Base-by-base conservation (phyloP, 192 early-diverging fungal species). In the Umbelopsis ramanniana region DNA sequence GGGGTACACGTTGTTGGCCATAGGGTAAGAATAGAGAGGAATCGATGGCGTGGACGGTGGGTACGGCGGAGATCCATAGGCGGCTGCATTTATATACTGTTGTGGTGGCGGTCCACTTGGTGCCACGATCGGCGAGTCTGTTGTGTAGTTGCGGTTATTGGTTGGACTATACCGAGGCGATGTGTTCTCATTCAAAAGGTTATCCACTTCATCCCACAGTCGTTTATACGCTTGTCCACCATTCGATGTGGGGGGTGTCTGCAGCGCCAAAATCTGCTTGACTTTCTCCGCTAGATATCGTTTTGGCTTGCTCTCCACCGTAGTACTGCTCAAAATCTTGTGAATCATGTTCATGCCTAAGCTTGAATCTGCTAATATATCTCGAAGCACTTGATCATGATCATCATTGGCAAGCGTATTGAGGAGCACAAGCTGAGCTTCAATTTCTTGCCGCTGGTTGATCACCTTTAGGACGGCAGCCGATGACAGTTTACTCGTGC, bases 401-500 rank as follows among this genome's bases (percentile, higher is more conserved):
- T 45, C 50, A 22, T 71, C 60, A 66, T 38, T n/a, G 21, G 74
- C 60, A 17, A 98, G 86, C 46, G 88, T 90, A 68, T 92, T 88
- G 29, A 98, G 81, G 38, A 97, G 80, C 35, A 91, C 72, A 4
- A 96, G 93, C 66, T 94, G 93, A 10, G 96, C 97, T 66, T 96
- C 94, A 22, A 90, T 82, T 77, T 99, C 97, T 46, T 90, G 82
- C 10, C 90, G 72, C 80, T 99, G 97, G 71, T 94, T 93, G 52
- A 96, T 92, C 66, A 99, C 79, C 81, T 97, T 97, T 54, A 95
- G 82, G 46, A 98, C 81, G 0, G 91, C 91, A 11, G 89, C 72
- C 0, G 90, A 90, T 21, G 94, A 95, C 22, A 99, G 82, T 82
- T 99, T 99, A 82, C 97, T 93, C 10, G 89, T 90, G 43, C 91